Base-by-base conservation (phyloP, 768 basidiomycete species). In the Pulveroboletus sp. region DNA sequence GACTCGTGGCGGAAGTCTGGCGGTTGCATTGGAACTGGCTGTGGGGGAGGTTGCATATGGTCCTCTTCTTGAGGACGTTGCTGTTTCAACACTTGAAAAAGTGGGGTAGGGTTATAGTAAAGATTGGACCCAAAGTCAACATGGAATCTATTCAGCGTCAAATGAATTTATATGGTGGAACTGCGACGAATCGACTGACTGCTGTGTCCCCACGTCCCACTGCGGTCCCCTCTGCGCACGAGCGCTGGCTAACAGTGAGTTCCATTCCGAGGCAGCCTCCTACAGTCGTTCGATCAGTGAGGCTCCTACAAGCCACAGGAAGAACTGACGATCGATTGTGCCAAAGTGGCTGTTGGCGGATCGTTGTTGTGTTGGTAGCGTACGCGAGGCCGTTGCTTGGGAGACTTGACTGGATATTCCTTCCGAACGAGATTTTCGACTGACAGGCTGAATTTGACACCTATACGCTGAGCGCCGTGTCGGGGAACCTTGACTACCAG, bases 191-290 rank as follows among this genome's bases (percentile, higher is more conserved):
- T 41, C 27, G 40, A 76, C 86, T 57, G 57, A 91, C 90, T 87
- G 84, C 64, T 92, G 89, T 13, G 90, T 90, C 16, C 87, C 87
- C 33, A 90, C 74, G 63, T 92, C 90, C 89, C 89, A 92, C 59
- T 90, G 89, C 4, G 90, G 90, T 1, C 90, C 90, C 51, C 90
- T 75, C 50, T 86, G 82, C 8, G 89, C 90, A 32, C 90, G 79
- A 4, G 90, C 90, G 23, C 83, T 85, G 51, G 81, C 77, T 39
- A 92, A 73, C 45, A 90, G 57, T 0, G 89, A 90, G 57, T 92
- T 92, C 90, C 90, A 91, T 55, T 90, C 86, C 10, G 87, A 89
- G 10, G 90, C 87, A 59, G 81, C 82, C 64, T 91, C 89, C 78
- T 79, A 35, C 31, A 32, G 21, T 31, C 17, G 5, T 47, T 20